Evolutionary conservation across 1,139 yeast species (phyloP).

Genomic region (Diutina ranongensis): DNA sequence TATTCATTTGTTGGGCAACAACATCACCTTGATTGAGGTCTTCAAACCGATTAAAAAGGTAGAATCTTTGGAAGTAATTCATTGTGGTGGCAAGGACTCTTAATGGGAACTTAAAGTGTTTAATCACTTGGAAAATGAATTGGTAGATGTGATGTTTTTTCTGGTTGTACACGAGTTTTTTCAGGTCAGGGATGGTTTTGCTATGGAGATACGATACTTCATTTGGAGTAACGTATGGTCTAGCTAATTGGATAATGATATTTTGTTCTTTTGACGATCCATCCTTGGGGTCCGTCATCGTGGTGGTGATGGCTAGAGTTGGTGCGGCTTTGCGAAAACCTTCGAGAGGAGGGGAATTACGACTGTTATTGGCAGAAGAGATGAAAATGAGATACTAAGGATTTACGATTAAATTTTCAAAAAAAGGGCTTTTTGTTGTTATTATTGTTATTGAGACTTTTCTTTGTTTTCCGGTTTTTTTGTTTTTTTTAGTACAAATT

Average conservation of each 20-base stretch:
- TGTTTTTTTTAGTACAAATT: too few species aligned
- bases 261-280: background rate
- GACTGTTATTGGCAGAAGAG: too few species aligned
- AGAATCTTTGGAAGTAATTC: slow-evolving; percentile 63
- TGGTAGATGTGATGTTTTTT: slow-evolving; percentile 44
- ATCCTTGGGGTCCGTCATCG: slow-evolving; percentile 1
- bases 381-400: too few species aligned
- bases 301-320: too few species aligned
- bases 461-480: too few species aligned
- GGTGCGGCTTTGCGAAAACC: too few species aligned
- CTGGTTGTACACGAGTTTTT: slow-evolving; percentile 35
- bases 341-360: too few species aligned
- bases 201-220: slow-evolving; percentile 46
- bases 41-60: slow-evolving; percentile 50
- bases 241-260: slow-evolving; percentile 33
- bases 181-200: slow-evolving; percentile 39
- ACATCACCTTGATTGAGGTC: slow-evolving; percentile 12
- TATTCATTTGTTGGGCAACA: background rate
- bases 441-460: too few species aligned
- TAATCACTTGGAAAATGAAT: slow-evolving; percentile 41
- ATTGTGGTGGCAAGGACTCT: slow-evolving; percentile 56
- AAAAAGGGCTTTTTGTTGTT: too few species aligned
- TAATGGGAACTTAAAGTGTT: slow-evolving; percentile 50
- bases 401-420: too few species aligned
- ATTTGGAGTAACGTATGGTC: slow-evolving; percentile 50